phyloP scores from a whole-genome alignment of 2,329 filamentous ascomycete species.

The Emmonsia crescens region DNA sequence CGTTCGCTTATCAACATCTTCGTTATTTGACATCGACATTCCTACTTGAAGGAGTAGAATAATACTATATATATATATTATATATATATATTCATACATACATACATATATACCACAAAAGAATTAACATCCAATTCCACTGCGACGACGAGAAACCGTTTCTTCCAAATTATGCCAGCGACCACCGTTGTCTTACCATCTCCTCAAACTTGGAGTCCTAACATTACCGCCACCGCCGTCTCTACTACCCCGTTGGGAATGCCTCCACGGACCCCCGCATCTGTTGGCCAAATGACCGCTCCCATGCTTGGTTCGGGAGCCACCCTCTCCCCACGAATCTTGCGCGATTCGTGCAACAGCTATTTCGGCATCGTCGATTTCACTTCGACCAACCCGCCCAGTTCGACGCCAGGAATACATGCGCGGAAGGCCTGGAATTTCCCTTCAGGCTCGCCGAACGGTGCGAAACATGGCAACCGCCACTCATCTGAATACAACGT shows the following conservation, averaged over 20 bases:
- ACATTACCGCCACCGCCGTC: conserved; percentile 14
- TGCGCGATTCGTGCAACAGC: conserved; percentile 46
- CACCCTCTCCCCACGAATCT: conserved; percentile 34
- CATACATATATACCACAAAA: not conserved
- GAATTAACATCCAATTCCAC: not conserved
- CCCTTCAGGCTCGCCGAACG: conserved; percentile 55
- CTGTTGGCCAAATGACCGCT: conserved; percentile 45
- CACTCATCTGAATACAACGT: conserved; percentile 56
- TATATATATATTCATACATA: not conserved
- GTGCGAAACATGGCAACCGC: conserved; percentile 21
- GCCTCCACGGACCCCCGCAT: conserved; percentile 44
- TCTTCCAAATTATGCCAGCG: conserved; percentile 15
- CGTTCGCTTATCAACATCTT: not conserved
- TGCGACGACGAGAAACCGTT: not conserved
- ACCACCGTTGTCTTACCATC: conserved; percentile 16
- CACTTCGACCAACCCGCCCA: conserved; percentile 47
- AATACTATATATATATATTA: not conserved
- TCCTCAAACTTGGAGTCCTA: conserved; percentile 12
- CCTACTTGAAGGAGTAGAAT: not conserved
- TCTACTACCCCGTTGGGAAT: conserved; percentile 39
- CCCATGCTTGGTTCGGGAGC: conserved; percentile 40
- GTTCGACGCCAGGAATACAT: conserved; percentile 48
- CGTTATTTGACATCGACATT: not conserved
- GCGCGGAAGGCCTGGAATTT: conserved; percentile 65
- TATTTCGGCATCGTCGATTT: conserved; percentile 75